phyloP scores from a whole-genome alignment of 2,329 filamentous ascomycete species.

The Aureobasidium leucospermi region DNA sequence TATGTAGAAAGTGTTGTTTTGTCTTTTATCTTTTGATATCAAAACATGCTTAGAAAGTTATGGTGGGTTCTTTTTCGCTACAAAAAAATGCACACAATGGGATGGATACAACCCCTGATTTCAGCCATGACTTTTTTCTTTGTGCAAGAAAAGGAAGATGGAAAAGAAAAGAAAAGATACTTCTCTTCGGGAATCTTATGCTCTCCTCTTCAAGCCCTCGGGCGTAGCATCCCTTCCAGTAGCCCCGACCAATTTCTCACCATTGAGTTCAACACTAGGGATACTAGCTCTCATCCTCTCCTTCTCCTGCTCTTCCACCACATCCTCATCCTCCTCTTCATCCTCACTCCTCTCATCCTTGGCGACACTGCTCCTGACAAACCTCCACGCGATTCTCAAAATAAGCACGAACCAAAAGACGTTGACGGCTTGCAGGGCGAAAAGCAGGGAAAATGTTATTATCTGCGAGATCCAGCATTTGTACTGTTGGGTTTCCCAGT shows the following conservation, averaged over 20 bases:
- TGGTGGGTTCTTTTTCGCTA: too few species aligned
- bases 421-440: constrained; percentile 65
- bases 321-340: constrained; percentile 50
- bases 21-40: too few species aligned
- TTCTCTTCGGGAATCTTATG: background rate
- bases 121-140: too few species aligned
- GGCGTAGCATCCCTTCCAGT: background rate
- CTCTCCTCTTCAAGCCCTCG: background rate
- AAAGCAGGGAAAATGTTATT: constrained; percentile 60
- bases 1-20: too few species aligned
- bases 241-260: background rate
- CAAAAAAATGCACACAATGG: too few species aligned
- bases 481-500: constrained; percentile 71
- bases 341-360: constrained; percentile 69
- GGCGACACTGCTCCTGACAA: constrained; percentile 53
- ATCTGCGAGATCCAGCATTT: constrained; percentile 64
- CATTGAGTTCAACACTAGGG: constrained; percentile 1
- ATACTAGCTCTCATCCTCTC: background rate
- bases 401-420: constrained; percentile 78
- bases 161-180: too few species aligned
- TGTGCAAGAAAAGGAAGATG: too few species aligned
- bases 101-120: too few species aligned
- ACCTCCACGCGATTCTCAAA: constrained; percentile 64
- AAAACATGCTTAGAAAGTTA: too few species aligned
- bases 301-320: background rate